Conservation (phyloP, 768 basidiomycete genomes). For the Paxillus ammoniavirescens region DNA sequence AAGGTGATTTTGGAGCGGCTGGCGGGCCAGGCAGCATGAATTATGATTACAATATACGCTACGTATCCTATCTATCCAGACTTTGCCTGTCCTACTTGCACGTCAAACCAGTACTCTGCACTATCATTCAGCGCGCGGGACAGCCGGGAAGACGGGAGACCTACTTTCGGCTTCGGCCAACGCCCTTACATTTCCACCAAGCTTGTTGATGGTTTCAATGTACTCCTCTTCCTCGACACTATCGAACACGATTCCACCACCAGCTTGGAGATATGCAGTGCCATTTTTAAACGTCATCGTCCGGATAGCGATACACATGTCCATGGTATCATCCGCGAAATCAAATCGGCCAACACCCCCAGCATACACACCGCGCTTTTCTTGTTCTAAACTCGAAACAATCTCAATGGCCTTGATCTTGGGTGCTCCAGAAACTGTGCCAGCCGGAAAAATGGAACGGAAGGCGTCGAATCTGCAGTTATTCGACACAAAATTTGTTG, state of each 20-base stretch:
- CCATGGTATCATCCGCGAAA: constrained; percentile 92
- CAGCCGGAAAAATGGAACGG: constrained; percentile 98
- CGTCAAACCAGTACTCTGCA: constrained; percentile 68
- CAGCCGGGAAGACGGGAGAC: constrained; percentile 28
- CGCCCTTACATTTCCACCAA: constrained; percentile 82
- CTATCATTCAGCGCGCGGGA: constrained; percentile 17
- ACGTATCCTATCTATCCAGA: constrained; percentile 21
- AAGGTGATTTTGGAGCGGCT: constrained; percentile 25
- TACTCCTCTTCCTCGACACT: constrained; percentile 98
- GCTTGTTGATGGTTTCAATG: constrained; percentile 92
- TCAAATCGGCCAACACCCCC: constrained; percentile 98
- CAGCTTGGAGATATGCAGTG: constrained; percentile 88
- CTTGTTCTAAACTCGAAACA: constrained; percentile 79
- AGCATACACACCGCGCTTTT: constrained; percentile 91
- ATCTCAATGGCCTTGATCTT: constrained; percentile 99
- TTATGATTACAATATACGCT: constrained; percentile 2
- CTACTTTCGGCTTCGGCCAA: constrained; percentile 86
- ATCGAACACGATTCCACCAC: constrained; percentile 96
- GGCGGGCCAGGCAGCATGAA: constrained; percentile 16
- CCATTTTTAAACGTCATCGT: constrained; percentile 98
- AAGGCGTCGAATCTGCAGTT: constrained; percentile 88
- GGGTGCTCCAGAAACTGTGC: constrained; percentile 97
- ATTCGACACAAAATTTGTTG: constrained; percentile 5
- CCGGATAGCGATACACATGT: constrained; percentile 97
- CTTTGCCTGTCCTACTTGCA: constrained; percentile 48